Percentiles rank a stretch among this genome's conserved stretches.
phyloP scores from a whole-genome alignment of 1,284 basidiomycete species.

The Meripilus lineatus region DNA sequence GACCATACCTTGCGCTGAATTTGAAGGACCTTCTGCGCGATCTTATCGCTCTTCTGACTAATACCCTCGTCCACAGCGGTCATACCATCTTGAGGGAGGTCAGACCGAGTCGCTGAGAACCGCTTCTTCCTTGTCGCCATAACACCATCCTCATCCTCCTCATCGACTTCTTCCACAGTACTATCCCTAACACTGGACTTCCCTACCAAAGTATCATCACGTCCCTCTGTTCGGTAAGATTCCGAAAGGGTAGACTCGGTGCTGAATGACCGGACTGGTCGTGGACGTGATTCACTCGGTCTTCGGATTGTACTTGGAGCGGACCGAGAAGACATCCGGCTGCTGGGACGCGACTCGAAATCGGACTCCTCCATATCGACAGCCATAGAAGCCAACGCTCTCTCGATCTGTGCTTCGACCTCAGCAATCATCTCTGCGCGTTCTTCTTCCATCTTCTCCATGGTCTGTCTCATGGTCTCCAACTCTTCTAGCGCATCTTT shows the following conservation, averaged over 20 bases:
- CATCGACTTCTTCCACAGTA: constrained; percentile 47
- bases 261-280: constrained; percentile 54
- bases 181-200: constrained; percentile 41
- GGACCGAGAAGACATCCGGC: constrained; percentile 35
- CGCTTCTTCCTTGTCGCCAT: constrained; percentile 58
- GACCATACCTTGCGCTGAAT: constrained; percentile 78
- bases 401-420: constrained; percentile 83
- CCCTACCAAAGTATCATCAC: constrained; percentile 22
- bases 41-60: constrained; percentile 74
- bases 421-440: constrained; percentile 83
- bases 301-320: constrained; percentile 46
- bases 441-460: constrained; percentile 82
- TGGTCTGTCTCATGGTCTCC: constrained; percentile 65
- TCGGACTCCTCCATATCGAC: constrained; percentile 74
- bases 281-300: constrained; percentile 41
- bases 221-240: constrained; percentile 38
- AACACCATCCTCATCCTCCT: constrained; percentile 40
- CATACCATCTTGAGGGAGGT: constrained; percentile 69
- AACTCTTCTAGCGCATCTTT: constrained; percentile 65
- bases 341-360: constrained; percentile 47
- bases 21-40: constrained; percentile 76
- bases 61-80: constrained; percentile 79
- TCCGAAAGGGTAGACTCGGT: constrained; percentile 76
- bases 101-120: constrained; percentile 63
- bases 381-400: constrained; percentile 77